A percentile compares a stretch with the other conserved stretches of the same genome.
phyloP scores from a whole-genome alignment of 805 yeast genomes.

The Barnettozyma vustinii region DNA sequence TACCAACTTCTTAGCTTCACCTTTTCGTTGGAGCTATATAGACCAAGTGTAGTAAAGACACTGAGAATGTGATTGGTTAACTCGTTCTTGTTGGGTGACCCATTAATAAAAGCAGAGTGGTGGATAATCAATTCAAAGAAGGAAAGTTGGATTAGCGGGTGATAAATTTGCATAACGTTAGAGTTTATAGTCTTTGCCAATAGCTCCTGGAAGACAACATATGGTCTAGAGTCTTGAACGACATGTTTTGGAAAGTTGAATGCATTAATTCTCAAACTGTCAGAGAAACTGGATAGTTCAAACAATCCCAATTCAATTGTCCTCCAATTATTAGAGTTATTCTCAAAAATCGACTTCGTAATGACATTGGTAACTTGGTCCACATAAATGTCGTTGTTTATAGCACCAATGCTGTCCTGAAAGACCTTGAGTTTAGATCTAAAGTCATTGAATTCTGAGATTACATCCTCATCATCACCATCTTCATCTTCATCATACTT shows the following conservation, averaged over 20 bases:
- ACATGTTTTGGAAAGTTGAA: slow-evolving; percentile 64
- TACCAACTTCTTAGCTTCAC: slow-evolving; percentile 90
- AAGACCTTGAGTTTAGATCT: slow-evolving; percentile 68
- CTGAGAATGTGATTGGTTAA: slow-evolving; percentile 62
- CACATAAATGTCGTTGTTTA: slow-evolving; percentile 55
- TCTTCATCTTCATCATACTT: slow-evolving; percentile 73
- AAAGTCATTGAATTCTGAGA: slow-evolving; percentile 74
- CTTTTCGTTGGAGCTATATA: slow-evolving; percentile 65
- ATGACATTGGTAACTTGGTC: slow-evolving; percentile 59
- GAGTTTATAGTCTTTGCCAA: slow-evolving; percentile 46
- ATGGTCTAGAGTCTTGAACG: slow-evolving; percentile 61
- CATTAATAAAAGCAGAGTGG: slow-evolving; percentile 60
- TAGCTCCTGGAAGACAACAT: slow-evolving; percentile 54
- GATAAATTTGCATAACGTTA: slow-evolving; percentile 46
- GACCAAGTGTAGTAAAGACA: slow-evolving; percentile 76
- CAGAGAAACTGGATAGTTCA: slow-evolving; percentile 75
- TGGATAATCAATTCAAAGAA: slow-evolving; percentile 84
- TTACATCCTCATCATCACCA: slow-evolving; percentile 67
- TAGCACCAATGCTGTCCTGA: slow-evolving; percentile 74
- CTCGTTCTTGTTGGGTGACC: slow-evolving; percentile 39
- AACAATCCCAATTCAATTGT: slow-evolving; percentile 80
- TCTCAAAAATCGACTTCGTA: slow-evolving; percentile 38
- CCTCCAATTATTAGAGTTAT: slow-evolving; percentile 56
- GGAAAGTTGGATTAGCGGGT: slow-evolving; percentile 74
- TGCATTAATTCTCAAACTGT: slow-evolving; percentile 71